These are phyloP conservation scores for Penicillium palitans DNA, from an alignment of 2,329 filamentous ascomycete genomes.

Conservation along the genomic window DNA sequence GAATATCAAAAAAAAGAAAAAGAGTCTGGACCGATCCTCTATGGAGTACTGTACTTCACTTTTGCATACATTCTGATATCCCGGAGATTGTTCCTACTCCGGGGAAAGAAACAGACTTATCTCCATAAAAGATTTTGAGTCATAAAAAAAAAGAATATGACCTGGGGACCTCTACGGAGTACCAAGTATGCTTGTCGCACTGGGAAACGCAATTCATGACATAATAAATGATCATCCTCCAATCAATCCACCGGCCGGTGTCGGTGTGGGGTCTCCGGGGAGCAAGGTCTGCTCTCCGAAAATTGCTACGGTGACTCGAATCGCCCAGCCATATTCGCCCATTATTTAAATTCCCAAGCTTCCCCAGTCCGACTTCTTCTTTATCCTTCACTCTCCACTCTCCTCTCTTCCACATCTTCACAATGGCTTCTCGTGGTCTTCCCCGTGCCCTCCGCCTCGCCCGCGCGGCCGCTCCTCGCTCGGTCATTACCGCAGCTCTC, in stretches of 20 bases:
- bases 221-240: not conserved
- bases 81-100: conserved; percentile 2
- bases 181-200: not conserved
- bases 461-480: conserved; percentile 57
- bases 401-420: conserved; percentile 25
- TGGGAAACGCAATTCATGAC: conserved; percentile 8
- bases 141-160: too few species aligned
- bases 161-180: too few species aligned
- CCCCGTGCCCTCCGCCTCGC: conserved; percentile 60
- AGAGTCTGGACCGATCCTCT: not conserved
- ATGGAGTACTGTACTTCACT: too few species aligned
- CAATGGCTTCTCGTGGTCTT: conserved; percentile 52
- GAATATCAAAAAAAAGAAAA: not conserved
- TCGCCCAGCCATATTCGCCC: conserved; percentile 11
- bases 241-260: conserved; percentile 20
- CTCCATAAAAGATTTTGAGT: too few species aligned
- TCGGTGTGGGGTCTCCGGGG: conserved; percentile 22
- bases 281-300: conserved; percentile 22
- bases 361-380: conserved; percentile 18
- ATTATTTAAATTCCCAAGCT: conserved; percentile 23
- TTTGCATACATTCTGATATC: not conserved
- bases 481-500: conserved; percentile 59
- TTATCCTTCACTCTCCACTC: conserved; percentile 15
- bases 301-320: conserved; percentile 22
- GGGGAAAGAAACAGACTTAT: not conserved